A percentile compares a stretch with the other conserved stretches of the same genome.
phyloP scores from a whole-genome alignment of 257 asterid species.

The Solanum sejunctum region DNA sequence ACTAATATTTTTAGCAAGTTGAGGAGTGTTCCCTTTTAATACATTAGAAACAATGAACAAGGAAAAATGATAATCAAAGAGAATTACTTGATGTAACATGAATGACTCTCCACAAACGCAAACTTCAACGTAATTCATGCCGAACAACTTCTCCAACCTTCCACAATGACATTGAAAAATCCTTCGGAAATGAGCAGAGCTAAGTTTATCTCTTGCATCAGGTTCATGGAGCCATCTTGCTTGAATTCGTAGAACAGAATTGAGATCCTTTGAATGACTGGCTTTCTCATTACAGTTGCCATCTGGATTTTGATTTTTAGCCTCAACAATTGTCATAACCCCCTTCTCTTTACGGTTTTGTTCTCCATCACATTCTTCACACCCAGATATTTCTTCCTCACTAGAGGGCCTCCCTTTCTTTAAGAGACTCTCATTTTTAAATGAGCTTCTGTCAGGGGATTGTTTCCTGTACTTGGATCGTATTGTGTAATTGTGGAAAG shows the following conservation, averaged over 20 bases:
- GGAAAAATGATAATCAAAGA: neutral
- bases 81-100: conserved; percentile 91
- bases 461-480: conserved; percentile 70
- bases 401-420: conserved; percentile 13
- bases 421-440: conserved; percentile 8
- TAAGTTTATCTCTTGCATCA: conserved; percentile 62
- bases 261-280: conserved; percentile 19
- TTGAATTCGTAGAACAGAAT: conserved; percentile 13
- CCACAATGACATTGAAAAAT: conserved; percentile 72
- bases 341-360: conserved; percentile 24
- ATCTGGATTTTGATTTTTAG: conserved; percentile 1
- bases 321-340: conserved; percentile 11
- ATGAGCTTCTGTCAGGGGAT: conserved; percentile 12
- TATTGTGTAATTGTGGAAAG: conserved; percentile 86
- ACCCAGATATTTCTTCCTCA: conserved; percentile 20
- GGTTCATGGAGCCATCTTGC: conserved; percentile 92
- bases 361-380: conserved; percentile 38
- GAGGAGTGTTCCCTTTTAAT: neutral
- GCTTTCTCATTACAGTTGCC: conserved; percentile 6
- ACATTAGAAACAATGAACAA: neutral
- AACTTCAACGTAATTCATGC: conserved; percentile 55
- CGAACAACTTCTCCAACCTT: conserved; percentile 48
- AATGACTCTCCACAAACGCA: conserved; percentile 88
- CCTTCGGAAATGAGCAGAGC: conserved; percentile 79
- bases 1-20: neutral